These are phyloP conservation scores for Apiospora phragmitis DNA, from an alignment of 2,329 filamentous ascomycete genomes.

Conservation along the genomic window DNA sequence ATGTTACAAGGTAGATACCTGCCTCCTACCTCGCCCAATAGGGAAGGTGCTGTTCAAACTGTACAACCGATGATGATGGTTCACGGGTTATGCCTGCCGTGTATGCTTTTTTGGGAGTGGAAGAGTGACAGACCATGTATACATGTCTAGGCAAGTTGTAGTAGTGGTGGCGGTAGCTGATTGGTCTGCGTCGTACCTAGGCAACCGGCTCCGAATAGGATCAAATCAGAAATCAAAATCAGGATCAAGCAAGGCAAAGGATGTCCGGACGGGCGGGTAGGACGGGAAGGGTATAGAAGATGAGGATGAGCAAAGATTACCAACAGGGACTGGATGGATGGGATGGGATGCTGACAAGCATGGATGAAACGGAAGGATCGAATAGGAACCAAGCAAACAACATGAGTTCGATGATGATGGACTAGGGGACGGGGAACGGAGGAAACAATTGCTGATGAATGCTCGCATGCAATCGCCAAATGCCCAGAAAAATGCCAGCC, in stretches of 20 bases:
- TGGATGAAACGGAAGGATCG: background rate
- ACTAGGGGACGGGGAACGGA: background rate
- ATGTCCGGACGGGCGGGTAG: background rate
- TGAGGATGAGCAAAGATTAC: background rate
- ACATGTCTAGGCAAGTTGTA: background rate
- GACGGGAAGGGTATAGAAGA: background rate
- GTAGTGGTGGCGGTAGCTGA: background rate
- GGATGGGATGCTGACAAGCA: background rate
- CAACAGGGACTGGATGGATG: background rate
- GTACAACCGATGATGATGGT: conserved; percentile 1
- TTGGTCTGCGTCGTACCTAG: conserved; percentile 2
- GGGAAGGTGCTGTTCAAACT: background rate
- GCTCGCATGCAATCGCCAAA: background rate
- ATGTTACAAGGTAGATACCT: background rate
- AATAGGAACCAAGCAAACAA: background rate
- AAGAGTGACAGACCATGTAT: background rate
- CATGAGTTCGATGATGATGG: background rate
- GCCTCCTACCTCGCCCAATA: background rate
- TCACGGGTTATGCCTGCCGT: background rate
- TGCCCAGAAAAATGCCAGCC: background rate
- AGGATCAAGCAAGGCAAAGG: background rate
- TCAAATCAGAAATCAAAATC: background rate
- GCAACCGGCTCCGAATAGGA: background rate
- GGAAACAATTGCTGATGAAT: background rate
- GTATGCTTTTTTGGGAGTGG: background rate